Base-by-base conservation (phyloP, 106 monocot species). In the Dioscorea zingiberensis region DNA sequence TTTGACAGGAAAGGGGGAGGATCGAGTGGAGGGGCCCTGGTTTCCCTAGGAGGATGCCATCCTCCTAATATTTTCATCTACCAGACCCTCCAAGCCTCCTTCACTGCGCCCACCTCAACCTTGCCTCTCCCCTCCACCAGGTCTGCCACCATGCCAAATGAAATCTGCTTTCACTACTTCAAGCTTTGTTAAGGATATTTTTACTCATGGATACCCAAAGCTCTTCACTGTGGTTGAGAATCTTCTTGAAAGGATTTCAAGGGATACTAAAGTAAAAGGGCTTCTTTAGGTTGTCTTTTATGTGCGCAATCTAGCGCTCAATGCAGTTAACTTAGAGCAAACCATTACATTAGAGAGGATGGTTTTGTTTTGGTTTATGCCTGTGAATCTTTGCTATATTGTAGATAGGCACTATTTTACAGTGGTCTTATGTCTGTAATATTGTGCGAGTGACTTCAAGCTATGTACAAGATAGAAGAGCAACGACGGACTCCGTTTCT, bases 191-290 rank as follows among this genome's bases (percentile, higher is more conserved):
- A 91, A 92, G 63, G 92, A 98, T 73, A 70, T 75, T 38, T 83
- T 98, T 45, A 98, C 97, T 18, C 58, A 75, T 54, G 97, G 92
- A 8, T 98, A 88, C 48, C 97, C 97, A 21, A 91, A 88, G 58
- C 79, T 98, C 46, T 88, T 86, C 44, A 80, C 92, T 4, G 80
- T 86, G 85, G 67, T 98, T 2, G 88, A 98, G 79, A 98, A 98
- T 76, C 75, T 98, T 60, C 74, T 98, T 21, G 97, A 98, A 51
- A 86, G 92, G 66, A 84, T 98, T 25, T 79, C 76, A 53, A 74
- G 80, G 1, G 87, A 91, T 65, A 97, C 97, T 10, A 79, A 86
- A 62, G 91, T 92, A 15, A 98, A 85, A 55, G 92, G 97, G 12
- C n/a, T 51, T 18, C 15, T 2, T 7, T 5, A 51, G 51, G 13